phyloP scores from a whole-genome alignment of 306 rosid species.

The Geum urbanum region DNA sequence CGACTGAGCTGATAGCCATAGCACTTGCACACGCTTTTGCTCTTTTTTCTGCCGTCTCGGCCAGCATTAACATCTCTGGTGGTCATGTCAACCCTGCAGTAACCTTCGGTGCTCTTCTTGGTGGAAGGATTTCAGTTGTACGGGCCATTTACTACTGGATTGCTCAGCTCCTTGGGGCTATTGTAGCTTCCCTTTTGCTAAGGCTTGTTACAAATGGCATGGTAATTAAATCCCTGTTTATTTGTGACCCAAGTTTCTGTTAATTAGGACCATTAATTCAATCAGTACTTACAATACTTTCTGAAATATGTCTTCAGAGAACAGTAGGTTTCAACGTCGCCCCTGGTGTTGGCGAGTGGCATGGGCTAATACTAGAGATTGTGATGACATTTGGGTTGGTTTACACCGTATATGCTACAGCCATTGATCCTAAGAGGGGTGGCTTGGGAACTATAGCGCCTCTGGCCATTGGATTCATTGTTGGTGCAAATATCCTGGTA shows the following conservation, averaged over 20 bases:
- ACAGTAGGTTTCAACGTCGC: conserved; percentile 57
- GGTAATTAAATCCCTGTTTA: conserved; percentile 34
- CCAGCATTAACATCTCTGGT: conserved; percentile 76
- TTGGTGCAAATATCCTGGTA: conserved; percentile 78
- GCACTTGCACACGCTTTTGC: conserved; percentile 76
- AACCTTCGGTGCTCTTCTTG: conserved; percentile 78
- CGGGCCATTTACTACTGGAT: conserved; percentile 77
- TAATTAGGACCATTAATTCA: neutral
- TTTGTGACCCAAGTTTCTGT: neutral
- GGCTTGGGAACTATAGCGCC: conserved; percentile 61
- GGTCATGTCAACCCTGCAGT: conserved; percentile 94
- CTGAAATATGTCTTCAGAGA: conserved; percentile 37
- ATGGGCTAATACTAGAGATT: conserved; percentile 66
- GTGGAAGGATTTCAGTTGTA: conserved; percentile 78
- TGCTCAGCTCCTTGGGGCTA: conserved; percentile 80
- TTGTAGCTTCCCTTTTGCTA: conserved; percentile 71
- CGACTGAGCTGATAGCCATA: conserved; percentile 51
- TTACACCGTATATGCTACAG: conserved; percentile 76
- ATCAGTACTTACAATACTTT: neutral
- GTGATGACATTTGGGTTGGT: conserved; percentile 76
- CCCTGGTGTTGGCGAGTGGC: conserved; percentile 45
- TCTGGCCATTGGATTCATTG: conserved; percentile 69
- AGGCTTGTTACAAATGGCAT: conserved; percentile 76
- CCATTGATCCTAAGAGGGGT: conserved; percentile 90
- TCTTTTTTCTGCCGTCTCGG: conserved; percentile 63